Evolutionary conservation across 2,329 filamentous ascomycete genomes (phyloP), one percentile per base, ranked within the genome.

Genomic region (Neurospora sp.): DNA sequence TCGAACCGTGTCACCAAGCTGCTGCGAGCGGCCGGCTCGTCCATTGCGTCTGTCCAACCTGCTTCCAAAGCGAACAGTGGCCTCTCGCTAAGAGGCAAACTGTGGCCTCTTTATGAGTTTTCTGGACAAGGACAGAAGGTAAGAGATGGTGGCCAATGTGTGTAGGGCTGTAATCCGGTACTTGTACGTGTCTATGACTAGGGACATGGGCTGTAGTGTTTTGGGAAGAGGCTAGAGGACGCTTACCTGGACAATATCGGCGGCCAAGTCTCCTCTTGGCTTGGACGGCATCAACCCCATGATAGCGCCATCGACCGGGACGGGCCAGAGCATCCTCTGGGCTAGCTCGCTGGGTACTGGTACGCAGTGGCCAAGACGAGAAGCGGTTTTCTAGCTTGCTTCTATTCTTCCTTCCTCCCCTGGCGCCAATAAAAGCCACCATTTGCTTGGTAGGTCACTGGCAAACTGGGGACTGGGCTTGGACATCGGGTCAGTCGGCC

Each of bases 21-120:
- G 52, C 52, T 62, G 52, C 52, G 33, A 62, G 52, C 23, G 52
- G 52, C 52, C 52, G 52, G 6, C 52, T n/a, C 28, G 52, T 62
- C 15, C 52, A 62, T 70, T 67, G 66, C 28, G 23, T 43, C 43
- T 69, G 46, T 68, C 68, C 66, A 70, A 41, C 65, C 33, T 40
- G 68, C 46, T 66, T 28, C 52, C 66, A 57, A 66, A 67, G 68
- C 38, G 52, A 36, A 36, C 28, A 15, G 15, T 62, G 52, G 52
- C 15, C 43, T 62, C 23, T 62, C 23, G 28, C 15, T 17, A 33
- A 33, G 23, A 17, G 52, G 23, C 23, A 62, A 62, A 62, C 52
- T 33, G 52, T 62, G 52, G 23, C 12, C 23, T 62, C 15, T 17
- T 33, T 62, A 36, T 36, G 19, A 57, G 5, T 62, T 36, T 36